phyloP scores from a whole-genome alignment of 2,329 filamentous ascomycete genomes.

The Chalara sp. region DNA sequence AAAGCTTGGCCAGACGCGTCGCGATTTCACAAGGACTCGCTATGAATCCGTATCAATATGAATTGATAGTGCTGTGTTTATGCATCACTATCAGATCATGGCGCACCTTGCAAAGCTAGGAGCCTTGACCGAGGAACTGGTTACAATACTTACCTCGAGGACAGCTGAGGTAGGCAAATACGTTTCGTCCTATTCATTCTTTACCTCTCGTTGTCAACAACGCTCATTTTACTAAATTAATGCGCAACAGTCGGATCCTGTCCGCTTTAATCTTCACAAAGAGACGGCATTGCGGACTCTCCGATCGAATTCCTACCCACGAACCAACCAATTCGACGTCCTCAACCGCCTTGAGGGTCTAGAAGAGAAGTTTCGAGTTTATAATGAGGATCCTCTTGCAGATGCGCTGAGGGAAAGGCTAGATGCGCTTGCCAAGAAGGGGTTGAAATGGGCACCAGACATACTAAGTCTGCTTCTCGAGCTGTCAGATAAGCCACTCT shows the following conservation, averaged over 20 bases:
- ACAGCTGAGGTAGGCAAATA: constrained; percentile 40
- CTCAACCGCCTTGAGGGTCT: constrained; percentile 59
- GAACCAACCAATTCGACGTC: constrained; percentile 73
- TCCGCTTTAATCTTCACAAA: constrained; percentile 36
- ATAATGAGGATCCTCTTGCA: constrained; percentile 72
- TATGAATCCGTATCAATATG: too few relatives aligned
- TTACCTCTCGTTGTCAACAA: too few relatives aligned
- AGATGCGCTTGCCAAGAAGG: constrained; percentile 45
- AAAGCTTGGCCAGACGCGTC: too few relatives aligned
- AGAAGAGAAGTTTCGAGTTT: constrained; percentile 79
- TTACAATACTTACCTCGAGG: constrained; percentile 54
- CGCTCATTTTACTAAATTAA: background rate
- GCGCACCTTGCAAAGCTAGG: constrained; percentile 60
- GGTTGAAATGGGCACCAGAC: constrained; percentile 69
- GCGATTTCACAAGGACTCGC: too few relatives aligned
- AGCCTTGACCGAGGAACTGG: constrained; percentile 62
- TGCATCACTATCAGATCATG: constrained; percentile 41
- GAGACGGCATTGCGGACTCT: constrained; percentile 46
- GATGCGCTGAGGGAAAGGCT: constrained; percentile 58
- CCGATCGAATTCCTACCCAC: constrained; percentile 48
- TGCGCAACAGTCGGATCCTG: constrained; percentile 19
- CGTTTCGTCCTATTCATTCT: background rate
- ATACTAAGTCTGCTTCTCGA: constrained; percentile 71
- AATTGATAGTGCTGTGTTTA: too few relatives aligned
- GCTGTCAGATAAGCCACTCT: constrained; percentile 72